phyloP scores from a whole-genome alignment of 495 filamentous ascomycete genomes.

The Talaromyces borbonicus region DNA sequence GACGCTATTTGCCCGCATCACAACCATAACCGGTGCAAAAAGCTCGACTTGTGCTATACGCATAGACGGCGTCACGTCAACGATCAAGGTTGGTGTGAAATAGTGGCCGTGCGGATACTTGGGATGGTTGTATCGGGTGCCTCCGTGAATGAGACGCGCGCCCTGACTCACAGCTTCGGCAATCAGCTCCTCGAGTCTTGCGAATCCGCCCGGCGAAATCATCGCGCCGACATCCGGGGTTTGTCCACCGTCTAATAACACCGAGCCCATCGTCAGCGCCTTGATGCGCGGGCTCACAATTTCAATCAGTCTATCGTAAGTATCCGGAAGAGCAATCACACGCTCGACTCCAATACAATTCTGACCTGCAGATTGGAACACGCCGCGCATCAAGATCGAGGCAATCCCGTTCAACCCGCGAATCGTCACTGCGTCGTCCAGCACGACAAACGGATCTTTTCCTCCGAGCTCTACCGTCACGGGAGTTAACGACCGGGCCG shows the following conservation, averaged over 20 bases:
- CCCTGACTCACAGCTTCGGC: constrained; percentile 65
- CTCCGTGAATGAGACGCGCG: constrained; percentile 72
- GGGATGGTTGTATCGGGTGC: constrained; percentile 60
- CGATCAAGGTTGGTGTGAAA: constrained; percentile 82
- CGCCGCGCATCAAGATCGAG: constrained; percentile 78
- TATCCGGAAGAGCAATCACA: constrained; percentile 65
- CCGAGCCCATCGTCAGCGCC: constrained; percentile 58
- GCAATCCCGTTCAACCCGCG: constrained; percentile 58
- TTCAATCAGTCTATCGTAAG: constrained; percentile 62
- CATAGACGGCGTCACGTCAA: constrained; percentile 70
- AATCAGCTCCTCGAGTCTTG: constrained; percentile 60
- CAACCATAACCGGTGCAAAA: constrained; percentile 80
- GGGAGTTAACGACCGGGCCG: constrained; percentile 74
- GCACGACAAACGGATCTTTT: constrained; percentile 88
- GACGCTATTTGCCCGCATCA: constrained; percentile 61
- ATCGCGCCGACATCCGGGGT: constrained; percentile 72
- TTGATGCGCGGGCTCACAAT: constrained; percentile 63
- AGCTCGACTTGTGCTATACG: constrained; percentile 82
- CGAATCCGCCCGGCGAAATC: constrained; percentile 68
- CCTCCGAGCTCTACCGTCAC: constrained; percentile 85
- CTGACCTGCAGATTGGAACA: constrained; percentile 94
- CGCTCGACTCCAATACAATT: constrained; percentile 98
- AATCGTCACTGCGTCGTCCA: constrained; percentile 56
- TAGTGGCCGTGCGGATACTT: constrained; percentile 70
- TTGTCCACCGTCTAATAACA: constrained; percentile 45